Conservation (phyloP, 2,329 filamentous ascomycete species). For the Fusarium phyllophilum region DNA sequence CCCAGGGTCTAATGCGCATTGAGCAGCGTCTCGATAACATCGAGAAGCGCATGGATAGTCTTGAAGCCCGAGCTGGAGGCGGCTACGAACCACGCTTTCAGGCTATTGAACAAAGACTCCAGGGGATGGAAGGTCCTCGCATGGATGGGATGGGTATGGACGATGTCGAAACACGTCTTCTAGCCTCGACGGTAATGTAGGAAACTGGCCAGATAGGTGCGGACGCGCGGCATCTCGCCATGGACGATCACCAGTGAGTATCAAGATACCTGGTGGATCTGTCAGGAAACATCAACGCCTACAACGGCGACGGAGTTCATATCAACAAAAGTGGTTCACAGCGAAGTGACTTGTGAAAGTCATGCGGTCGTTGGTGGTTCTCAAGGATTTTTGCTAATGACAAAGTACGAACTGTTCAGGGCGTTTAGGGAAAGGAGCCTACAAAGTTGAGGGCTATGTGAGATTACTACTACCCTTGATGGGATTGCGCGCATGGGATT, state of each 20-base stretch:
- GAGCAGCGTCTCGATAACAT: slow-evolving; percentile 62
- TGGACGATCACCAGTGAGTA: slow-evolving; percentile 11
- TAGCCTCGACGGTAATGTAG: slow-evolving; percentile 58
- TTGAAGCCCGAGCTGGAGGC: slow-evolving; percentile 58
- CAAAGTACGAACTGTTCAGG: slow-evolving; percentile 43
- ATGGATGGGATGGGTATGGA: slow-evolving; percentile 58
- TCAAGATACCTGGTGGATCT: neutral
- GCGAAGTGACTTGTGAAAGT: slow-evolving; percentile 31
- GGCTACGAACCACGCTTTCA: slow-evolving; percentile 58
- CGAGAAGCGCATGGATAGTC: slow-evolving; percentile 64
- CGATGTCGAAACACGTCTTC: slow-evolving; percentile 56
- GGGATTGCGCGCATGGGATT: slow-evolving; percentile 43
- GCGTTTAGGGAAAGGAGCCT: slow-evolving; percentile 44
- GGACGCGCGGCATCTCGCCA: slow-evolving; percentile 18
- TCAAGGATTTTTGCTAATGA: slow-evolving; percentile 42
- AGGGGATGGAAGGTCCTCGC: slow-evolving; percentile 55
- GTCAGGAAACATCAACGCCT: slow-evolving; percentile 2
- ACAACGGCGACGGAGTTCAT: slow-evolving; percentile 7
- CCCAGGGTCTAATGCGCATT: slow-evolving; percentile 62
- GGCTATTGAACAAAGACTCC: slow-evolving; percentile 54
- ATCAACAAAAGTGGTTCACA: slow-evolving; percentile 24
- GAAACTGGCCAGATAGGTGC: slow-evolving; percentile 31
- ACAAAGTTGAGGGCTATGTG: slow-evolving; percentile 42
- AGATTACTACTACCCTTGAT: slow-evolving; percentile 39
- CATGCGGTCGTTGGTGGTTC: slow-evolving; percentile 28